Conservation (phyloP, 805 yeast species). For the Kodamaea sagamina region DNA sequence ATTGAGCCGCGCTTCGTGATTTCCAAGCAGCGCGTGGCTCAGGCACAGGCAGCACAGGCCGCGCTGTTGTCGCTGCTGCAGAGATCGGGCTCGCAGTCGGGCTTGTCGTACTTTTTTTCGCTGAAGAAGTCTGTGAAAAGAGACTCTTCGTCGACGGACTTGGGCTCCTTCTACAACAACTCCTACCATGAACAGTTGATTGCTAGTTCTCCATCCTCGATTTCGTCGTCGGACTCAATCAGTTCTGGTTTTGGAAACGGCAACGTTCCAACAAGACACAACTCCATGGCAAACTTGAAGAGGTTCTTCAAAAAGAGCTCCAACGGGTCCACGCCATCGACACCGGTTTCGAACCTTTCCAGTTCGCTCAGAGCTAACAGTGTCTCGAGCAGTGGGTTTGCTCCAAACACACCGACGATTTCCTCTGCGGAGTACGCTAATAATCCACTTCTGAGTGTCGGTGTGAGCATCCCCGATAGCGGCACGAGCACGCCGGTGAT, state of each 20-base stretch:
- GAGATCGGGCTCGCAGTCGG: slow-evolving; percentile 46
- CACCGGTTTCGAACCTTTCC: slow-evolving; percentile 25
- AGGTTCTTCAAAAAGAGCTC: slow-evolving; percentile 61
- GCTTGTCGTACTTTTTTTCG: slow-evolving; percentile 53
- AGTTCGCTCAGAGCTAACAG: slow-evolving; percentile 24
- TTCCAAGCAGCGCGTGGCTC: slow-evolving; percentile 71
- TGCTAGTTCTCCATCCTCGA: slow-evolving; percentile 30
- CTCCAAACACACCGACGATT: slow-evolving; percentile 8
- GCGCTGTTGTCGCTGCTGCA: slow-evolving; percentile 39
- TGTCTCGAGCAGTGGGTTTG: slow-evolving; percentile 8
- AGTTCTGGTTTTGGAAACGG: slow-evolving; percentile 11
- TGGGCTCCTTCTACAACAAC: slow-evolving; percentile 44
- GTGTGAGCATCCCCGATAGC: slow-evolving; percentile 13
- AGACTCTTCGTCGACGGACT: slow-evolving; percentile 44
- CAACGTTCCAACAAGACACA: slow-evolving; percentile 53
- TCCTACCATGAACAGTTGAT: slow-evolving; percentile 31
- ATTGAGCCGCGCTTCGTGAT: slow-evolving; percentile 88
- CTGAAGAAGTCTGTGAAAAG: slow-evolving; percentile 34
- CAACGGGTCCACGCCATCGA: slow-evolving; percentile 18
- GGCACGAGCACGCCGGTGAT: slow-evolving; percentile 12
- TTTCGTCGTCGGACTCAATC: slow-evolving; percentile 38
- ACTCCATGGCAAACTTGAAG: slow-evolving; percentile 77
- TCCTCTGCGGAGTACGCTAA: slow-evolving; percentile 1
- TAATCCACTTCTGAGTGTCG: slow-evolving; percentile 3
- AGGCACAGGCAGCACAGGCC: slow-evolving; percentile 44